Base-by-base conservation (phyloP, 2,329 filamentous ascomycete species). In the Talaromyces sp. region DNA sequence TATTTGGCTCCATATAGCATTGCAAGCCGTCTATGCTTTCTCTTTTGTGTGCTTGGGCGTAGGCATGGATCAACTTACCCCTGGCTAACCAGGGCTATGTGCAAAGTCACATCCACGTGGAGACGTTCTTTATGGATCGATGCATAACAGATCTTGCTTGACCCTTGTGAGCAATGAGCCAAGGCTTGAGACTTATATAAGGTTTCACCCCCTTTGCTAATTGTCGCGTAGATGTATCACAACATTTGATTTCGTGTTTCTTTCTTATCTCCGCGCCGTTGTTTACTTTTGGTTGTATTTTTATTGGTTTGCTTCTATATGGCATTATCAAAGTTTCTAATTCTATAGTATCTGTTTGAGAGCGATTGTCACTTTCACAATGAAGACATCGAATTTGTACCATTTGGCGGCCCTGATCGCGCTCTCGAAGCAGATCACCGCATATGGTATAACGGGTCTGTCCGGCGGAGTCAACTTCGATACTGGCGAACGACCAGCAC, bases 401-500 rank as follows among this genome's bases (percentile, higher is more conserved):
- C 45, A 24, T n/a, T 45, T 66, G 24, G 41, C 31, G 3, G 33
- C 47, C 2, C 48, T 66, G 33, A 43, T 57, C 39, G 27, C 37
- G 13, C 14, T 59, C 14, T 63, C 60, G 11, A 60, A 37, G 33
- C 16, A 41, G 27, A 61, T 50, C 24, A 16, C 16, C 16, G 62
- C 52, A 11, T 66, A 66, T 24, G 61, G 52, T 24, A 63, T 76
- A 61, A 73, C 72, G 57, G 75, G 76, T 54, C 64, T 71, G 5
- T 52, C 48, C 10, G 70, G 64, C 39, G 73, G 73, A 33, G 67
- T 77, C 39, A 71, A 75, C 61, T 16, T 63, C 7, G 41, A 58
- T 1, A 74, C 73, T 8, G 74, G 74, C 39, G 64, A 72, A 66
- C 65, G 75, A 19, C 78, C 78, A 9, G 65, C 79, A 37, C 85